phyloP scores from a whole-genome alignment of 75 land plant genomes.

The Pseudotsuga menziesii region DNA sequence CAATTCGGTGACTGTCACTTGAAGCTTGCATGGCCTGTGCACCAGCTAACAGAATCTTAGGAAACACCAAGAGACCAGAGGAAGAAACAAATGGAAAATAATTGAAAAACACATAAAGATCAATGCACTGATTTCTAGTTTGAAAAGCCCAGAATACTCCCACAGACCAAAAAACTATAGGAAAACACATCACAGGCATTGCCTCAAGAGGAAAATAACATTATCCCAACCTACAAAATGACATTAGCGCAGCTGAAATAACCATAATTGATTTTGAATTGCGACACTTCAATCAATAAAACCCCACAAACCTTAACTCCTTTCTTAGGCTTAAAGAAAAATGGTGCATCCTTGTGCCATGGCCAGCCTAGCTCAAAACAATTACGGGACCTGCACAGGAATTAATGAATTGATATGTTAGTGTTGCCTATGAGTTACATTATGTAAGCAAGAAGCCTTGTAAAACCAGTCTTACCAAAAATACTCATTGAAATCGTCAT shows the following conservation, averaged over 20 bases:
- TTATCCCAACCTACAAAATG: no score
- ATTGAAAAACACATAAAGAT: not conserved
- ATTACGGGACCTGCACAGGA: conserved; percentile 49
- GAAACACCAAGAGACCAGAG: not conserved
- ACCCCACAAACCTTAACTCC: conserved; percentile 25
- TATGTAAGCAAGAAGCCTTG: not conserved
- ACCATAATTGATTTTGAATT: not conserved
- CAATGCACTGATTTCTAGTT: not conserved
- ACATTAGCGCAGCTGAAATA: no score
- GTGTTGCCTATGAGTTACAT: not conserved
- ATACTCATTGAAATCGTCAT: conserved; percentile 90
- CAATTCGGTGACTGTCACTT: conserved; percentile 32
- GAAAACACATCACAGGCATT: not conserved
- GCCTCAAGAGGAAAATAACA: no score
- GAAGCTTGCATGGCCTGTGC: conserved; percentile 25
- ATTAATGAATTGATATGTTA: not conserved
- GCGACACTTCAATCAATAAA: not conserved
- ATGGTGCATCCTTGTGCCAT: conserved; percentile 46
- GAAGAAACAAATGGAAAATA: not conserved
- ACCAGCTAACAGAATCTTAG: not conserved
- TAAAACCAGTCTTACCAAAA: conserved; percentile 53
- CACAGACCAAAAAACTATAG: not conserved
- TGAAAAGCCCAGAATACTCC: not conserved
- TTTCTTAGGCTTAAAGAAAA: conserved; percentile 59
- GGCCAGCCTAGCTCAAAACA: conserved; percentile 88